Base-by-base conservation (phyloP, 495 filamentous ascomycete species). In the Aspergillus homomorphus region DNA sequence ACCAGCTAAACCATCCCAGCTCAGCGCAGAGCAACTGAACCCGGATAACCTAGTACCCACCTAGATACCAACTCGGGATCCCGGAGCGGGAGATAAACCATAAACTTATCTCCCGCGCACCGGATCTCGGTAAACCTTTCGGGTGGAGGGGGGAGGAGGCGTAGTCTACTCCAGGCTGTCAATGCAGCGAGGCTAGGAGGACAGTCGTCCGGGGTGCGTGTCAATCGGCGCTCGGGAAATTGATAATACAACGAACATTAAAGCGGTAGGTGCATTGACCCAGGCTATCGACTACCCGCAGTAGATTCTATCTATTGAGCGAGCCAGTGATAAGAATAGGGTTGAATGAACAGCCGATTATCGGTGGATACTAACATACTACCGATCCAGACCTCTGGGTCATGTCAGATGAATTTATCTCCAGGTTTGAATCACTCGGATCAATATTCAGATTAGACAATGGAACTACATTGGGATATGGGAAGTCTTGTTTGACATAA, bases 331-430 rank as follows among this genome's bases (percentile, higher is more conserved):
- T 20, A 4, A 53, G 51, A 3, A 3, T 21, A 4, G 21, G 51
- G 33, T n/a, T 12, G 51, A 51, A 51, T 51, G 22, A 53, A 53
- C 51, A 21, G 38, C 51, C 51, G 51, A 53, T 53, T 53, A 33
- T 53, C 51, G 51, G 28, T 53, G n/a, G 51, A 38, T 53, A 42
- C 23, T 48, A 24, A 23, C 24, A 19, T 19, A n/a, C n/a, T n/a
- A n/a, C n/a, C n/a, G n/a, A n/a, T n/a, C n/a, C n/a, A n/a, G n/a
- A n/a, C n/a, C n/a, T n/a, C n/a, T n/a, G n/a, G n/a, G n/a, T 28
- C 20, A 22, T 30, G 21, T 42, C 51, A 30, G 51, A 53, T 28
- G 8, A 53, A 12, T 53, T 30, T 41, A 8, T n/a, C n/a, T n/a
- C n/a, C n/a, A n/a, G n/a, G n/a, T n/a, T n/a, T n/a, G n/a, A n/a